phyloP scores from a whole-genome alignment of 768 basidiomycete species.

The Clitopilus passeckerianus region DNA sequence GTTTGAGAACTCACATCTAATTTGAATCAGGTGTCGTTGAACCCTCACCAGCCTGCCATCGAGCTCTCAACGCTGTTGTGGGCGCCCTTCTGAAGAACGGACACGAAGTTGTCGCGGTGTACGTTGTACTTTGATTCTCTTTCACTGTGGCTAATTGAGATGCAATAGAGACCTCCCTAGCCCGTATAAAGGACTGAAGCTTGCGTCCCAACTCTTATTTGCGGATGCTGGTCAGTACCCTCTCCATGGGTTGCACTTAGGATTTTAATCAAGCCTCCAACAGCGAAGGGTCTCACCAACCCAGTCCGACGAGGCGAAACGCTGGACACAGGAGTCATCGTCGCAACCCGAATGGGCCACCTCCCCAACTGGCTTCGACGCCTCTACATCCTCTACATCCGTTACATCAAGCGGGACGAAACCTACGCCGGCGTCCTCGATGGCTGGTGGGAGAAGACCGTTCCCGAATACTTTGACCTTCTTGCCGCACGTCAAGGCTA shows the following conservation, averaged over 20 bases:
- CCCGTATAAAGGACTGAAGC: constrained; percentile 45
- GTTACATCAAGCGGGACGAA: background rate
- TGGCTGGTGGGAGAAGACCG: background rate
- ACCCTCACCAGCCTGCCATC: constrained; percentile 54
- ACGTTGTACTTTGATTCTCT: constrained; percentile 10
- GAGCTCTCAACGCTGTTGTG: constrained; percentile 45
- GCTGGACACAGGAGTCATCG: constrained; percentile 10
- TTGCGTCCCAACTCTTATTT: constrained; percentile 47
- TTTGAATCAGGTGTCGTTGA: constrained; percentile 39
- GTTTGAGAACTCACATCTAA: background rate
- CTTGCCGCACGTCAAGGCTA: background rate
- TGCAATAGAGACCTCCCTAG: constrained; percentile 32
- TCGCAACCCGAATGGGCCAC: background rate
- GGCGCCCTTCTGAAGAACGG: constrained; percentile 37
- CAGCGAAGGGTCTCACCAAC: background rate
- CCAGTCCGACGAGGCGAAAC: constrained; percentile 5
- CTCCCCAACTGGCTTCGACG: background rate
- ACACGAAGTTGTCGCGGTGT: constrained; percentile 46
- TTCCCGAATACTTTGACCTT: background rate
- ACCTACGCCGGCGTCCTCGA: background rate
- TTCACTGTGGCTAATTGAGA: background rate
- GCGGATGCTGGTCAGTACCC: constrained; percentile 40
- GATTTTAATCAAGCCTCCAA: constrained; percentile 24
- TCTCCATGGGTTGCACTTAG: constrained; percentile 1
- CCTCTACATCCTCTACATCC: background rate